A percentile compares a stretch with the other conserved stretches of the same genome.
These are phyloP conservation scores for Phoenix dactylifera DNA, from an alignment of 176 grass and related monocot species.

Conservation along the genomic window DNA sequence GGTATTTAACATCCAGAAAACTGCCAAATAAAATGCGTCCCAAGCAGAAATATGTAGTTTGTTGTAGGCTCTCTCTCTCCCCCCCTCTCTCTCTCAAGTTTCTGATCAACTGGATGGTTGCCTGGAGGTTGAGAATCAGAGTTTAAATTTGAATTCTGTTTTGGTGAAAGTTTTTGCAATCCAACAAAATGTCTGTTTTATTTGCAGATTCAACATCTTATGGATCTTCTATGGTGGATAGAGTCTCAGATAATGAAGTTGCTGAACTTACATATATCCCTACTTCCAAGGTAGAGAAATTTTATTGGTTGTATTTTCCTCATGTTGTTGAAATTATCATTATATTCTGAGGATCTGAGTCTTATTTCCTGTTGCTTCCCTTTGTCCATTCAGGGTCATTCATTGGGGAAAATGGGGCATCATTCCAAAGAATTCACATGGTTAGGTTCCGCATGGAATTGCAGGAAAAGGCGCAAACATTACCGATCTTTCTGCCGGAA, in stretches of 20 bases:
- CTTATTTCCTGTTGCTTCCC: background rate
- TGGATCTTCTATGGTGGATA: constrained; percentile 25
- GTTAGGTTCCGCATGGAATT: constrained; percentile 58
- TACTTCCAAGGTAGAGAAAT: constrained; percentile 39
- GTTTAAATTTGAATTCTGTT: too few relatives aligned
- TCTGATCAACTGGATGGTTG: too few relatives aligned
- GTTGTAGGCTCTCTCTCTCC: too few relatives aligned
- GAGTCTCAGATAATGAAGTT: constrained; percentile 26
- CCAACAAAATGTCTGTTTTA: background rate
- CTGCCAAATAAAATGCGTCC: too few relatives aligned
- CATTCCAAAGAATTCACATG: constrained; percentile 48
- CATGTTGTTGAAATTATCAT: too few relatives aligned
- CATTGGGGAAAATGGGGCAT: constrained; percentile 20
- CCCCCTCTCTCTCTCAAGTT: too few relatives aligned
- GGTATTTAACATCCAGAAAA: too few relatives aligned
- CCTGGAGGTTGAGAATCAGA: too few relatives aligned
- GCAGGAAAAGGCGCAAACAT: constrained; percentile 62
- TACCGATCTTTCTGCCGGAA: constrained; percentile 64
- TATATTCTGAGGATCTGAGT: too few relatives aligned
- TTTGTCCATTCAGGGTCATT: constrained; percentile 35
- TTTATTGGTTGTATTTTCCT: too few relatives aligned
- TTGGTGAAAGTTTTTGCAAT: too few relatives aligned
- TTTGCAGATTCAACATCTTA: constrained; percentile 18
- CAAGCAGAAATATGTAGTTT: too few relatives aligned
- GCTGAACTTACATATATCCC: constrained; percentile 27